Evolutionary conservation across 208 protist genomes (phyloP).

Genomic region (Trypanosoma melophagium): DNA sequence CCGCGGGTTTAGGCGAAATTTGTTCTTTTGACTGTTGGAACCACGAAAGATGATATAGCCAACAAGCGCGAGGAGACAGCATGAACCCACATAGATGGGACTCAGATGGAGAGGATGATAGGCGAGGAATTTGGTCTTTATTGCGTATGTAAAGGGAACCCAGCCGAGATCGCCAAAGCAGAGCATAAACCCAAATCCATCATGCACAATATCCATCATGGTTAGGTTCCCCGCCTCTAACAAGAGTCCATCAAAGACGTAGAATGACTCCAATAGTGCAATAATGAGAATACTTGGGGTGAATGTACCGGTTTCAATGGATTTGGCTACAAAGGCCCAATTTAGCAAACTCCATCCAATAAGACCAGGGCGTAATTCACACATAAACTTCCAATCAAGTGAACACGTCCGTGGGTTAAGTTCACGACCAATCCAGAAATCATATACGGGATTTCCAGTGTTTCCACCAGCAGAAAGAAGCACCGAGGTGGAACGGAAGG

Average conservation of each 20-base stretch:
- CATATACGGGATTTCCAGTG: conserved; percentile 89
- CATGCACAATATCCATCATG: conserved; percentile 97
- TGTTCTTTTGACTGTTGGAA: conserved; percentile 86
- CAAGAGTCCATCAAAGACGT: conserved; percentile 93
- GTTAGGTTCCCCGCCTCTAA: conserved; percentile 91
- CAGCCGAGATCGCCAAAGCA: conserved; percentile 94
- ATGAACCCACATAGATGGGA: conserved; percentile 42
- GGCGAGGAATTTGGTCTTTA: conserved; percentile 92
- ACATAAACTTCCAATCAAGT: conserved; percentile 97
- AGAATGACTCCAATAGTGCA: conserved; percentile 85
- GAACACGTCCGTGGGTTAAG: conserved; percentile 91
- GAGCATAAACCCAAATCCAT: conserved; percentile 97
- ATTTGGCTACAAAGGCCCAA: conserved; percentile 84
- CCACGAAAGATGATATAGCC: conserved; percentile 87
- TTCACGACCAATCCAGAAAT: conserved; percentile 96
- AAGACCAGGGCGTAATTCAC: conserved; percentile 94
- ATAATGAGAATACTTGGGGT: conserved; percentile 87
- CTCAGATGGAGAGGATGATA: conserved; percentile 57
- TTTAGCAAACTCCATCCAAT: conserved; percentile 95
- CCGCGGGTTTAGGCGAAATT: conserved; percentile 74
- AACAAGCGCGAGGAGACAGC: conserved; percentile 34
- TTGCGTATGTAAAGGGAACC: conserved; percentile 95
- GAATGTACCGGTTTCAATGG: conserved; percentile 59
- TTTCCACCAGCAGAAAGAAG: conserved; percentile 79
- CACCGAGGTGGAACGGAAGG: conserved; percentile 59